Evolutionary conservation across 371 early-diverging fungal genomes (phyloP).

Genomic region (Mucor ambiguus): DNA sequence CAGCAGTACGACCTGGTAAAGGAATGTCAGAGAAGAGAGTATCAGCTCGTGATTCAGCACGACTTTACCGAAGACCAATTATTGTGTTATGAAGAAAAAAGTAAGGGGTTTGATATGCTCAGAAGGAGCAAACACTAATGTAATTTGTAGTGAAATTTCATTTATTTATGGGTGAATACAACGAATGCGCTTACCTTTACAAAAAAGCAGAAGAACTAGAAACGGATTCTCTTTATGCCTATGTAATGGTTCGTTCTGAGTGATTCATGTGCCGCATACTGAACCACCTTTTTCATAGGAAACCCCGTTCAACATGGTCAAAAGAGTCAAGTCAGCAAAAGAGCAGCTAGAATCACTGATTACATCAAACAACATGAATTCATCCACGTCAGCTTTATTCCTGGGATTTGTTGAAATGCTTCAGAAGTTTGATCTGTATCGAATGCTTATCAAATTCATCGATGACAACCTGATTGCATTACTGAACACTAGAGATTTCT

Average conservation of each 20-base stretch:
- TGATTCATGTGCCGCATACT: not conserved
- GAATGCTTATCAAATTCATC: not conserved
- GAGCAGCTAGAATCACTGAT: not conserved
- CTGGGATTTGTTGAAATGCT: slow-evolving; percentile 2
- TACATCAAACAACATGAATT: not conserved
- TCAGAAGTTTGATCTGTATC: not conserved
- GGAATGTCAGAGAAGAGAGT: slow-evolving; percentile 34
- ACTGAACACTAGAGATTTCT: slow-evolving; percentile 3
- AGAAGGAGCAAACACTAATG: not conserved
- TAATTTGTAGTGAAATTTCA: not conserved
- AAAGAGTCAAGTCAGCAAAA: not conserved
- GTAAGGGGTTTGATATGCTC: slow-evolving; percentile 9
- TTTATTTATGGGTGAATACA: slow-evolving; percentile 8
- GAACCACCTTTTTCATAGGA: not conserved
- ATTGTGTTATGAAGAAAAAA: slow-evolving; percentile 32
- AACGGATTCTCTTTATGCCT: not conserved
- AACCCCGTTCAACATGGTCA: not conserved
- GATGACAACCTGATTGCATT: not conserved
- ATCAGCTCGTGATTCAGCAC: slow-evolving; percentile 17
- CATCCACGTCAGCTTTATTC: not conserved
- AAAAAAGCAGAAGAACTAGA: not conserved
- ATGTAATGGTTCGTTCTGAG: not conserved
- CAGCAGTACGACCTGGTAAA: slow-evolving; percentile 18
- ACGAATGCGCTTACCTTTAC: not conserved
- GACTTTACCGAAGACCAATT: slow-evolving; percentile 27